Evolutionary conservation across 257 asterid genomes (phyloP).

Genomic region (Przewalskia tangutica): DNA sequence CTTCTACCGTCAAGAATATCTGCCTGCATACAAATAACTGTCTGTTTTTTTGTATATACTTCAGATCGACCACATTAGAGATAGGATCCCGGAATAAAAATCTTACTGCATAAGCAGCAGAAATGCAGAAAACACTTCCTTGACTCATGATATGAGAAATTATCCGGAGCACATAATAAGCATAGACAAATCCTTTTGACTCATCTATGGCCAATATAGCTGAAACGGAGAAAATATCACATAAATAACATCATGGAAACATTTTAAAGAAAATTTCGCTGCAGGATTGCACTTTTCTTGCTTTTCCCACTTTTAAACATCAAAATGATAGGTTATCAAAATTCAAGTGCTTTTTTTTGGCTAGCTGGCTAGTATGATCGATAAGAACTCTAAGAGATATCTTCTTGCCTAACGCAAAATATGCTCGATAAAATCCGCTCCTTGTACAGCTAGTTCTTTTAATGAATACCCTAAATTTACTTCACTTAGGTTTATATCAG

Average conservation of each 20-base stretch:
- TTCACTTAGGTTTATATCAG: no score
- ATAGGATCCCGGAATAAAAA: neutral
- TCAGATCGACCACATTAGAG: neutral
- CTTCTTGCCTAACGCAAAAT: neutral
- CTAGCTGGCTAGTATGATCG: neutral
- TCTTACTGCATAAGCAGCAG: slow-evolving; percentile 84
- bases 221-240: slow-evolving; percentile 19
- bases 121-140: slow-evolving; percentile 86
- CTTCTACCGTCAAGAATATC: slow-evolving; percentile 55
- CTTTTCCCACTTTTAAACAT: neutral
- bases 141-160: slow-evolving; percentile 69
- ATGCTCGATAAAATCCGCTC: no score
- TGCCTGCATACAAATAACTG: slow-evolving; percentile 34
- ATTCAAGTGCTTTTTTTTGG: neutral
- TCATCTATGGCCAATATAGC: slow-evolving; percentile 66
- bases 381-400: neutral
- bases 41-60: neutral
- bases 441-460: no score
- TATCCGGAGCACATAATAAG: slow-evolving; percentile 61
- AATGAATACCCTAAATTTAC: no score
- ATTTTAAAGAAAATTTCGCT: neutral
- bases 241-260: neutral
- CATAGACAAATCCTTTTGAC: slow-evolving; percentile 68
- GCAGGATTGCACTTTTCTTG: neutral
- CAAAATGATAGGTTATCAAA: neutral